These are phyloP conservation scores for Ramularia endophylla DNA, from an alignment of 2,329 filamentous ascomycete species.

Conservation along the genomic window DNA sequence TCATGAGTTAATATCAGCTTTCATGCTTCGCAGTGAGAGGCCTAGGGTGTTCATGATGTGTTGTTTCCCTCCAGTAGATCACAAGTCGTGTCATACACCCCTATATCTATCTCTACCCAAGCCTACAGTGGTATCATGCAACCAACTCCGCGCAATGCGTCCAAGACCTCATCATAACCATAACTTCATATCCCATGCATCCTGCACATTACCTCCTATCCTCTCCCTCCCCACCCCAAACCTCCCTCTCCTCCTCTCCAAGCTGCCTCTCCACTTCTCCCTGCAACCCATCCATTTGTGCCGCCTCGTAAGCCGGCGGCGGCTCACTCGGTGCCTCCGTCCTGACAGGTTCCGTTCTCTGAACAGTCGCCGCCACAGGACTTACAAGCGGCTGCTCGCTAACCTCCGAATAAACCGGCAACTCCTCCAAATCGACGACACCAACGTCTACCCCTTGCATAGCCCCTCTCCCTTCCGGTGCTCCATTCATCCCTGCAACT, in stretches of 20 bases:
- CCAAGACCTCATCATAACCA: constrained; percentile 2
- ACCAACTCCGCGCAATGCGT: not conserved
- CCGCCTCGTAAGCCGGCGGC: constrained; percentile 87
- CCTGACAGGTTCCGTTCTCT: constrained; percentile 7
- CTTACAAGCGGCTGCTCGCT: constrained; percentile 29
- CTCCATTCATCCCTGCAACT: constrained; percentile 47
- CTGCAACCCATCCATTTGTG: constrained; percentile 72
- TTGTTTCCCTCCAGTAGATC: too few species aligned
- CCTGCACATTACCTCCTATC: too few species aligned
- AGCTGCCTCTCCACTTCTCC: constrained; percentile 58
- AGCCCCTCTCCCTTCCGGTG: constrained; percentile 32
- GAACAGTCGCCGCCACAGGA: constrained; percentile 4
- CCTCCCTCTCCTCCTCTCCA: constrained; percentile 22
- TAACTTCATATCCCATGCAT: constrained; percentile 1
- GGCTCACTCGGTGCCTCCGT: constrained; percentile 56
- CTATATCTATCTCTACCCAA: too few species aligned
- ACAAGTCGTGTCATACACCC: too few species aligned
- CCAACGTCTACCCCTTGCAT: constrained; percentile 48
- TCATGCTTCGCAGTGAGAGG: too few species aligned
- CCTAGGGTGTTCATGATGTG: too few species aligned
- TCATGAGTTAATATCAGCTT: too few species aligned
- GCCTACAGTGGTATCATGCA: constrained; percentile 2
- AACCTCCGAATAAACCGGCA: constrained; percentile 76
- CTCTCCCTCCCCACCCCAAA: constrained; percentile 1
- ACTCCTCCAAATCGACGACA: constrained; percentile 72